Conservation (phyloP, 345 rosid genomes). For the Populus tremula region DNA sequence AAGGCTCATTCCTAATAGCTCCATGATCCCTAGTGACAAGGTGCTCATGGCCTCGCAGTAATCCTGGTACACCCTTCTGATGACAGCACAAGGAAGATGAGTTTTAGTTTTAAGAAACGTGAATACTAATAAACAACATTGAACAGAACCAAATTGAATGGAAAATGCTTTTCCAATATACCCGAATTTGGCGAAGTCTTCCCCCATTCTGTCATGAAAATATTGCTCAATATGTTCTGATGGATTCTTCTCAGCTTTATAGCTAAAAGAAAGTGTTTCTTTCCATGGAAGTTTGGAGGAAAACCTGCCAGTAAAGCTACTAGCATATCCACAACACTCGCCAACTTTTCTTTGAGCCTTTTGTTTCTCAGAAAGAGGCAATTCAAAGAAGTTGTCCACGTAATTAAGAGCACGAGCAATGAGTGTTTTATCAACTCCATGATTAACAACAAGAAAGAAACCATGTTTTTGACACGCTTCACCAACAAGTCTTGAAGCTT, state of each 20-base stretch:
- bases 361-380: slow-evolving; percentile 70
- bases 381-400: slow-evolving; percentile 71
- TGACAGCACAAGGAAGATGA: background rate
- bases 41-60: slow-evolving; percentile 85
- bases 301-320: slow-evolving; percentile 95
- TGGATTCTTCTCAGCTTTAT: slow-evolving; percentile 42
- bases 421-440: slow-evolving; percentile 66
- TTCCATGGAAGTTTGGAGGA: slow-evolving; percentile 94
- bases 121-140: background rate
- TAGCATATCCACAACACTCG: slow-evolving; percentile 87
- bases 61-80: slow-evolving; percentile 70
- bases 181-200: slow-evolving; percentile 64
- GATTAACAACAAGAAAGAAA: slow-evolving; percentile 84
- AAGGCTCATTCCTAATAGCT: slow-evolving; percentile 74
- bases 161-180: slow-evolving; percentile 15
- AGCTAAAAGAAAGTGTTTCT: slow-evolving; percentile 81
- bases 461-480: slow-evolving; percentile 83
- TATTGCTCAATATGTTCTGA: slow-evolving; percentile 55
- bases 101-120: background rate
- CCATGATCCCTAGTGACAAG: slow-evolving; percentile 85
- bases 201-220: slow-evolving; percentile 58
- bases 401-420: slow-evolving; percentile 56
- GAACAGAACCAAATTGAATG: background rate
- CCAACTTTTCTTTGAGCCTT: slow-evolving; percentile 74
- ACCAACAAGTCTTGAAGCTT: slow-evolving; percentile 59